Conservation (phyloP, 345 rosid species). For the Linum trigynum region DNA sequence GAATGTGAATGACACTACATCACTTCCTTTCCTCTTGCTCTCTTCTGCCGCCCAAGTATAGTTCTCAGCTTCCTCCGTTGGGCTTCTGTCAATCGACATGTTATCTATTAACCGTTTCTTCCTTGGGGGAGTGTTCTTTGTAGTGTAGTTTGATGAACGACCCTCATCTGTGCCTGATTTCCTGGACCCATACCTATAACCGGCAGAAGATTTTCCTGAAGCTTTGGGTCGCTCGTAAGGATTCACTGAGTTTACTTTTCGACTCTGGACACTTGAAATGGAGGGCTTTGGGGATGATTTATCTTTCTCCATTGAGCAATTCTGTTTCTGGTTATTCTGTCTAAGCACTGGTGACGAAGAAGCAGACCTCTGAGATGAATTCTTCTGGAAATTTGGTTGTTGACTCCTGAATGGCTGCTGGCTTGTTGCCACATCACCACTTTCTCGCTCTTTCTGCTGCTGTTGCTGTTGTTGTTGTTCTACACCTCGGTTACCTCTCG, state of each 20-base stretch:
- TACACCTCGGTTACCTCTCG: constrained; percentile 26
- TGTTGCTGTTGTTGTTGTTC: constrained; percentile 24
- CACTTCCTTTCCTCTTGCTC: constrained; percentile 54
- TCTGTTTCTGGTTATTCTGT: constrained; percentile 90
- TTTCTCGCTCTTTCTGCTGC: constrained; percentile 29
- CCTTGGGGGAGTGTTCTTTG: constrained; percentile 35
- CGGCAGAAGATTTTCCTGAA: constrained; percentile 21
- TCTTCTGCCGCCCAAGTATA: constrained; percentile 45
- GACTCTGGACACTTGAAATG: constrained; percentile 28
- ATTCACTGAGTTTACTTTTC: constrained; percentile 31
- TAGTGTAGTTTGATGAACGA: constrained; percentile 16
- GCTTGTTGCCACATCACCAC: constrained; percentile 35
- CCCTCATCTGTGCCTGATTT: constrained; percentile 42
- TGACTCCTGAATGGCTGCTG: constrained; percentile 47
- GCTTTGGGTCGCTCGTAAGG: constrained; percentile 30
- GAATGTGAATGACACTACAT: constrained; percentile 76
- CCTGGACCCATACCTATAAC: constrained; percentile 46
- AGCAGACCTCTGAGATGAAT: constrained; percentile 31
- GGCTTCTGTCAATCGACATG: constrained; percentile 20
- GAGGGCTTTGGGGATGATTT: constrained; percentile 34
- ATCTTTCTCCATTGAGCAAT: constrained; percentile 38
- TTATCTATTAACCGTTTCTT: constrained; percentile 55
- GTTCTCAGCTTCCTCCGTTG: constrained; percentile 27
- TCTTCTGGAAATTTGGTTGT: constrained; percentile 41
- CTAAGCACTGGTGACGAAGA: constrained; percentile 42